Evolutionary conservation across 176 grass and related monocot species (phyloP).

Genomic region (Panicum miliaceum): DNA sequence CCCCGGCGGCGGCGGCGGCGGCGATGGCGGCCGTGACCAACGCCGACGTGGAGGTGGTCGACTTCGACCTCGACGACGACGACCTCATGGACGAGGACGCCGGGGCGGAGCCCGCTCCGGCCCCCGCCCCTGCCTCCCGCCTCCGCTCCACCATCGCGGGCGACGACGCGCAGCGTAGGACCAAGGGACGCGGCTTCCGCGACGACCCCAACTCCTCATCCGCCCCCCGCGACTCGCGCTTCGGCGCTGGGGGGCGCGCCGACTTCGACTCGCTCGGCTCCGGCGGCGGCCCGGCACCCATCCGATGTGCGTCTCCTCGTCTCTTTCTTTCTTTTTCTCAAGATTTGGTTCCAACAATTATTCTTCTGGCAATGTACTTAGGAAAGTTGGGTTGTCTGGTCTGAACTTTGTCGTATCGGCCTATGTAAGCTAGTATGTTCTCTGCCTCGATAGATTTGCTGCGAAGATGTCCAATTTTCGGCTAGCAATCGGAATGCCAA

Average conservation of each 20-base stretch:
- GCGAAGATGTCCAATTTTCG: not conserved
- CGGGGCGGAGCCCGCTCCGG: conserved; percentile 42
- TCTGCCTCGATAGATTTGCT: not conserved
- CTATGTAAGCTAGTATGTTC: not conserved
- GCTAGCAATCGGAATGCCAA: not conserved
- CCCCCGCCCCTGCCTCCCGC: conserved; percentile 44
- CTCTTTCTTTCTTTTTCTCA: not conserved
- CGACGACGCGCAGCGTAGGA: conserved; percentile 55
- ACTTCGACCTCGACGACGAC: conserved; percentile 89
- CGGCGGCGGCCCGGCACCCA: conserved; percentile 63
- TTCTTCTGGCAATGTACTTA: not conserved
- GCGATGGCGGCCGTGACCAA: conserved; percentile 49
- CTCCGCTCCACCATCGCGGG: conserved; percentile 80
- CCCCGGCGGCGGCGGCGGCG: conserved; percentile 21
- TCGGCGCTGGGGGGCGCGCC: conserved; percentile 44
- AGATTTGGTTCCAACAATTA: not conserved
- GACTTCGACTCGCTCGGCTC: conserved; percentile 63
- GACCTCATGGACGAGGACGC: conserved; percentile 95
- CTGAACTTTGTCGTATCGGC: not conserved
- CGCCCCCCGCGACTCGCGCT: conserved; percentile 52
- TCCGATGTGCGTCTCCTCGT: conserved; percentile 58
- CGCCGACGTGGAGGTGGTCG: conserved; percentile 79
- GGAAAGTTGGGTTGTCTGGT: not conserved
- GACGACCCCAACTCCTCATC: conserved; percentile 52
- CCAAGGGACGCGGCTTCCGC: conserved; percentile 90